Percentiles rank a stretch among this genome's conserved stretches.
These are phyloP conservation scores for Sindora glabra DNA, from an alignment of 306 rosid species.

Conservation along the genomic window DNA sequence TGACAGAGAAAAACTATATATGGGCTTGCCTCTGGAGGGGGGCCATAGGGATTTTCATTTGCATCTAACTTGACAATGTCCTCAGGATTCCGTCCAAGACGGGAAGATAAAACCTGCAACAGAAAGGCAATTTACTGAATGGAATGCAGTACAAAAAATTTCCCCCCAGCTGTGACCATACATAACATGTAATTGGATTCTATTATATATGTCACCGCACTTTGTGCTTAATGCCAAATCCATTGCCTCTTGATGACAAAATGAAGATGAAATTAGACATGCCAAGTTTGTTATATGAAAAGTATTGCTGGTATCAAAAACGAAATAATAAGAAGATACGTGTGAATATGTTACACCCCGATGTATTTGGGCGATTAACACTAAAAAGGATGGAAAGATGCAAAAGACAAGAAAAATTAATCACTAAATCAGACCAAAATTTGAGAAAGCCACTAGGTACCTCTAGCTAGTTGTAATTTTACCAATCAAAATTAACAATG, in stretches of 20 bases:
- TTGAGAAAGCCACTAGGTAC: background rate
- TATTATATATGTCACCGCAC: background rate
- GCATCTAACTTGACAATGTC: conserved; percentile 95
- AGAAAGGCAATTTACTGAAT: conserved; percentile 8
- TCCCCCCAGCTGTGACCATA: background rate
- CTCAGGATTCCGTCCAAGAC: conserved; percentile 90
- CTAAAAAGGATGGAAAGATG: background rate
- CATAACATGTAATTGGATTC: background rate
- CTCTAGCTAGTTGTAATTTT: background rate
- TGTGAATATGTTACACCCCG: background rate
- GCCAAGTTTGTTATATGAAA: background rate
- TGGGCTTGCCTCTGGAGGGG: conserved; percentile 83
- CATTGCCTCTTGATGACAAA: background rate
- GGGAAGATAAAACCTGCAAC: conserved; percentile 67
- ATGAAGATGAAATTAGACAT: background rate
- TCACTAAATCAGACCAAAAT: background rate
- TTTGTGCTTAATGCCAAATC: background rate
- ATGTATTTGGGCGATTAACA: background rate
- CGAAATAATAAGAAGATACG: background rate
- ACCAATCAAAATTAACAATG: background rate
- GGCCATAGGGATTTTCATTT: conserved; percentile 96
- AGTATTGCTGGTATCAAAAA: background rate
- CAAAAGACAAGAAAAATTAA: background rate
- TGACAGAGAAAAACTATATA: background rate
- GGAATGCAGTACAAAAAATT: background rate